Percentiles rank a stretch among this genome's conserved stretches.
Conservation (phyloP, 306 rosid species). For the Myrica gale region DNA sequence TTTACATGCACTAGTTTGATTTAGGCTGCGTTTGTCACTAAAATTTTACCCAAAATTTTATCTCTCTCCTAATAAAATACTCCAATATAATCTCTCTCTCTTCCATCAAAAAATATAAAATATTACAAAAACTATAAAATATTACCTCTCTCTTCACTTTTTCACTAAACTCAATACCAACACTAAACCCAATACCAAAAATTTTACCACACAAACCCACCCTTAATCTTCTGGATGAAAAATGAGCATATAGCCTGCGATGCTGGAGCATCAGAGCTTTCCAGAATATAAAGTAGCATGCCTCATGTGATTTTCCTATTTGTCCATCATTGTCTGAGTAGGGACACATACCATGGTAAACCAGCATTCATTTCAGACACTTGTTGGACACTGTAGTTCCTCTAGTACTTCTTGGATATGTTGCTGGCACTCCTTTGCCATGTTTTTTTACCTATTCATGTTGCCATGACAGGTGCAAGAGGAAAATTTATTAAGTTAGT, state of each 20-base stretch:
- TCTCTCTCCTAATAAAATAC: too few species aligned
- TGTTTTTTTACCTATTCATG: neutral
- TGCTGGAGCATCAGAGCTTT: neutral
- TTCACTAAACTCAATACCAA: too few species aligned
- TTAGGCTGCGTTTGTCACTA: too few species aligned
- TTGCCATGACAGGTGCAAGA: neutral
- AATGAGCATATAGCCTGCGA: neutral
- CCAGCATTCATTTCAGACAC: neutral
- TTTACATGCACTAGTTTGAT: neutral
- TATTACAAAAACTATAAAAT: too few species aligned
- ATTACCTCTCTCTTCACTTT: too few species aligned
- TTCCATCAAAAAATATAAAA: too few species aligned
- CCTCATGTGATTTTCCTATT: too few species aligned
- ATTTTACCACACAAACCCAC: too few species aligned
- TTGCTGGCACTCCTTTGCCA: neutral
- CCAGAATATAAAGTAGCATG: neutral
- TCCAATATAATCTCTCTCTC: too few species aligned
- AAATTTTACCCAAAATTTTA: too few species aligned
- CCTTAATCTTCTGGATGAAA: neutral
- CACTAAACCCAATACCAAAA: too few species aligned
- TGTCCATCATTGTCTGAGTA: neutral
- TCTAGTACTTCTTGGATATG: neutral
- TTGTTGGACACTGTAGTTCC: neutral
- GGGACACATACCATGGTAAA: neutral
- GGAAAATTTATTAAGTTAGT: too few species aligned